Percentiles rank a stretch among this genome's conserved stretches.
Conservation (phyloP, 768 basidiomycete species). For the Lentinula guzmanii region DNA sequence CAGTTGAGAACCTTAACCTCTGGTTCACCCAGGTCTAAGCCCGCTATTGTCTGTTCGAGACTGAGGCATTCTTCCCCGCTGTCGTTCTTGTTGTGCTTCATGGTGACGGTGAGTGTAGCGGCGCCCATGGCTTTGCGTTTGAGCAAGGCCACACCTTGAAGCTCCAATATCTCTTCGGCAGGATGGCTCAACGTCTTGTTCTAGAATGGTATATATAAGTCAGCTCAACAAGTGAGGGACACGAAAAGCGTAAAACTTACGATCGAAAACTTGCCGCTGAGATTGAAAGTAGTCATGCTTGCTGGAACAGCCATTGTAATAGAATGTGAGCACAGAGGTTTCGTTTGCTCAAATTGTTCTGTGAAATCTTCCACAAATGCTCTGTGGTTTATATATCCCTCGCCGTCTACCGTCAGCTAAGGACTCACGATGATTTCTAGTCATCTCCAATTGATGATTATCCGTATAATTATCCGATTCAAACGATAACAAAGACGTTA, state of each 20-base stretch:
- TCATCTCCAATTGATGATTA: neutral
- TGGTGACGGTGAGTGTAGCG: constrained; percentile 50
- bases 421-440: neutral
- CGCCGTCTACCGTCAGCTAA: neutral
- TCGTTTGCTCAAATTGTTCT: no score
- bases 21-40: neutral
- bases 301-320: constrained; percentile 61
- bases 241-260: constrained; percentile 24
- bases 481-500: neutral
- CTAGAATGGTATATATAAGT: constrained; percentile 24
- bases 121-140: constrained; percentile 55
- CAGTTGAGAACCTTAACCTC: constrained; percentile 24
- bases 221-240: neutral
- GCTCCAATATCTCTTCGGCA: constrained; percentile 54
- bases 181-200: constrained; percentile 62
- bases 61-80: constrained; percentile 58
- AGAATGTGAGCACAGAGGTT: neutral
- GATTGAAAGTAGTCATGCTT: constrained; percentile 50
- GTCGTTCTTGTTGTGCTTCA: constrained; percentile 64
- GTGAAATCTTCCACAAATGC: neutral
- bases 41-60: constrained; percentile 38
- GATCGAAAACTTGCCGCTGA: constrained; percentile 59
- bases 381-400: neutral
- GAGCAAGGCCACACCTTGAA: constrained; percentile 72
- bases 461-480: neutral